Evolutionary conservation across 2,329 filamentous ascomycete genomes (phyloP), one percentile per base, ranked within the genome.

Genomic region (Aspergillus sp.): DNA sequence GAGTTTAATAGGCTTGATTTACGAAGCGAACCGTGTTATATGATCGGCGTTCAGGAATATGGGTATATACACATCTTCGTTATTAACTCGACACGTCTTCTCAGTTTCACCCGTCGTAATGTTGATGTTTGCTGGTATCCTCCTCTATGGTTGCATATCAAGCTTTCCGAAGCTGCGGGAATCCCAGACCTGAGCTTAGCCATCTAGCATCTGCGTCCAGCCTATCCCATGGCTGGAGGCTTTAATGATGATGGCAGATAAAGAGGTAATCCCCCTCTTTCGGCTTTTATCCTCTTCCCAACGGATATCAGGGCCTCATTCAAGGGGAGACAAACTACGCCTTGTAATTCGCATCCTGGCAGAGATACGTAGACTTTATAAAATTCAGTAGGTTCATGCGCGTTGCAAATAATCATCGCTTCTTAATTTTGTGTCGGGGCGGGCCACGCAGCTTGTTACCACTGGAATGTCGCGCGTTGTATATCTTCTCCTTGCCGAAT

Each of bases 401-500:
- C 13, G 9, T 13, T 8, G 22, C n/a, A 7, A 12, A 47, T n/a
- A 9, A 24, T 70, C 61, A 69, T 72, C 68, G 70, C 64, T 74
- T 63, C 59, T 69, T 69, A 36, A 66, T 57, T 63, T 67, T 67
- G 62, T 67, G 52, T 61, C 67, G 53, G 57, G 65, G 64, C 22
- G 66, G 64, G 20, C 71, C 66, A 55, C 65, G 61, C 36, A 58
- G 61, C 53, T 76, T 76, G 7, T 63, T 62, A 0, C 71, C 70
- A n/a, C 60, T 61, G 11, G 65, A 60, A 55, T 45, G 64, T 65
- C 48, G 68, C 24, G 68, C 63, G 68, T 87, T 85, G 66, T 86
- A 91, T 38, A 96, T 68, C 71, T 77, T 85, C 73, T 96, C 91
- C 61, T 85, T 83, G 0, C 82, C 88, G 74, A 97, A 97, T 1